Conservation (phyloP, 2,329 filamentous ascomycete genomes). For the Cladophialophora immunda region DNA sequence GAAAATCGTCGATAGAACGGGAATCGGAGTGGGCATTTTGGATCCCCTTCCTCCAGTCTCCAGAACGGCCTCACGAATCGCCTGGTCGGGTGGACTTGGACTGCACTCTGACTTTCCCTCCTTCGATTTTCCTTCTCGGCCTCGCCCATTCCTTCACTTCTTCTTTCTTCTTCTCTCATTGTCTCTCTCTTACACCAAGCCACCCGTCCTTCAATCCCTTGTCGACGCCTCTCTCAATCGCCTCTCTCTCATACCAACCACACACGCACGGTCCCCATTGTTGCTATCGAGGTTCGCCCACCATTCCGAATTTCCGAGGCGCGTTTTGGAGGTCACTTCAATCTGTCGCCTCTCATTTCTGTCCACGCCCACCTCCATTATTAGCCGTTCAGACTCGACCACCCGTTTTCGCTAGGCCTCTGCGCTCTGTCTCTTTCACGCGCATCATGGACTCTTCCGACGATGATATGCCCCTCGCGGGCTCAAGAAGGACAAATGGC, state of each 20-base stretch:
- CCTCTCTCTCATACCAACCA: background rate
- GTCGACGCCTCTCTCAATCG: background rate
- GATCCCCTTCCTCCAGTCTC: background rate
- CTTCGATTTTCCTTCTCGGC: slow-evolving; percentile 33
- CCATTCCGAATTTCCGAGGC: slow-evolving; percentile 37
- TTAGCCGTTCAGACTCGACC: background rate
- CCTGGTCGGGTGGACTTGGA: background rate
- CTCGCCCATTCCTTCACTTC: slow-evolving; percentile 29
- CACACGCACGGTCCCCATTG: slow-evolving; percentile 12
- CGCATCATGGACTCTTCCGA: slow-evolving; percentile 71
- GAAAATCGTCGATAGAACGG: slow-evolving; percentile 6
- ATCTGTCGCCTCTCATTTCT: slow-evolving; percentile 40
- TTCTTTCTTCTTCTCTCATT: slow-evolving; percentile 40
- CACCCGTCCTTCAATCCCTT: slow-evolving; percentile 19
- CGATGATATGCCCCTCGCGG: slow-evolving; percentile 81
- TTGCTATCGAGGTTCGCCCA: slow-evolving; percentile 24
- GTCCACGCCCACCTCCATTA: slow-evolving; percentile 15
- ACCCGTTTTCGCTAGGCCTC: slow-evolving; percentile 43
- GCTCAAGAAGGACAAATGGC: slow-evolving; percentile 62
- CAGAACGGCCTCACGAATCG: slow-evolving; percentile 19
- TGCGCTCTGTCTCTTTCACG: slow-evolving; percentile 45
- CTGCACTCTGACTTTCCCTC: slow-evolving; percentile 41
- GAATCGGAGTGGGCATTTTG: background rate
- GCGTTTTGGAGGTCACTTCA: slow-evolving; percentile 31
- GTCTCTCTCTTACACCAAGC: slow-evolving; percentile 34